These are phyloP conservation scores for Hebeloma cylindrosporum DNA, from an alignment of 768 basidiomycete species.

Conservation along the genomic window DNA sequence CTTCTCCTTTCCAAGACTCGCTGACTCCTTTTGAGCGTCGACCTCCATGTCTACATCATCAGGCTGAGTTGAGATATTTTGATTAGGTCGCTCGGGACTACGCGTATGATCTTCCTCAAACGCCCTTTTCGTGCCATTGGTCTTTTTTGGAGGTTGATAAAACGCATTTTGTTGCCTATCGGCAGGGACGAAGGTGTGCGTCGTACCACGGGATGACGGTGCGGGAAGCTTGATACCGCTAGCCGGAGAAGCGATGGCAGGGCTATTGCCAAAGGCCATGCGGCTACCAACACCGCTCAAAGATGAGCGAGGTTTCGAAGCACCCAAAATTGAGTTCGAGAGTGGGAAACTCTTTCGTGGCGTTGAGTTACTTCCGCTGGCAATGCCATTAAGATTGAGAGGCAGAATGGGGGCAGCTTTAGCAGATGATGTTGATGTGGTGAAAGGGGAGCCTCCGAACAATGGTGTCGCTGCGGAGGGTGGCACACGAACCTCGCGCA, in stretches of 20 bases:
- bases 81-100: slow-evolving; percentile 21
- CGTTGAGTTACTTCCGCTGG: slow-evolving; percentile 19
- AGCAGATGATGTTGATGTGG: slow-evolving; percentile 17
- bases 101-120: slow-evolving; percentile 24
- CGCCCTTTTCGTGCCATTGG: slow-evolving; percentile 34
- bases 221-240: slow-evolving; percentile 29
- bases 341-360: slow-evolving; percentile 33
- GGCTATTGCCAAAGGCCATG: slow-evolving; percentile 19
- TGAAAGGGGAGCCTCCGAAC: slow-evolving; percentile 34
- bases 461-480: slow-evolving; percentile 31
- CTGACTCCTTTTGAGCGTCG: slow-evolving; percentile 19
- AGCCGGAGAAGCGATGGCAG: slow-evolving; percentile 29
- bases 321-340: slow-evolving; percentile 18
- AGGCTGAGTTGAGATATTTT: slow-evolving; percentile 4
- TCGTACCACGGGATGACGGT: slow-evolving; percentile 22
- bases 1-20: slow-evolving; percentile 19
- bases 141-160: slow-evolving; percentile 46
- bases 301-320: slow-evolving; percentile 21
- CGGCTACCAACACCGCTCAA: slow-evolving; percentile 29
- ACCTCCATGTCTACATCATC: slow-evolving; percentile 25
- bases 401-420: slow-evolving; percentile 23
- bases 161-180: slow-evolving; percentile 64
- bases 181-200: slow-evolving; percentile 45
- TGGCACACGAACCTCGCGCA: slow-evolving; percentile 26
- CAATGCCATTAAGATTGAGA: slow-evolving; percentile 17